Conservation (phyloP, 2,329 filamentous ascomycete genomes). For the Plectosphaerella cucumerina region DNA sequence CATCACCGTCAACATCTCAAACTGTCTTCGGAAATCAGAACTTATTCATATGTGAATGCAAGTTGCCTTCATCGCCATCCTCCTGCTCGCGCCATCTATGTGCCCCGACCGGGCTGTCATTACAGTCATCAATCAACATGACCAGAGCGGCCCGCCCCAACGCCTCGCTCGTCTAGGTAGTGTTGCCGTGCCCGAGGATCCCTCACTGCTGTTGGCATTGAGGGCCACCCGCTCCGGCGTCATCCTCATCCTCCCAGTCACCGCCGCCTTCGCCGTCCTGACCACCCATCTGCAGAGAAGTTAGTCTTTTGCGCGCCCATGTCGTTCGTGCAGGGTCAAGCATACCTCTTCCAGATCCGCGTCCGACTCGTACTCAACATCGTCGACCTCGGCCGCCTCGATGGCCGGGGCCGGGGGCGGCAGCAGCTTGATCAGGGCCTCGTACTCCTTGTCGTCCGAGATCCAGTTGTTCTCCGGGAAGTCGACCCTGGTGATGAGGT, state of each 20-base stretch:
- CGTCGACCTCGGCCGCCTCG: constrained; percentile 72
- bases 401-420: constrained; percentile 61
- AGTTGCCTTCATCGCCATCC: background rate
- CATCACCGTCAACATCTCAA: background rate
- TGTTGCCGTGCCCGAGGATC: background rate
- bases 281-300: constrained; percentile 58
- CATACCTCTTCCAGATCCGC: constrained; percentile 73
- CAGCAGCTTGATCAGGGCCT: constrained; percentile 69
- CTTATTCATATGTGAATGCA: background rate
- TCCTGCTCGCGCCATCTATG: constrained; percentile 12
- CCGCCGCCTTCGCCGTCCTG: constrained; percentile 61
- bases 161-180: constrained; percentile 9
- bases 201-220: constrained; percentile 71
- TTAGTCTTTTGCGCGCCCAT: constrained; percentile 17
- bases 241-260: constrained; percentile 71
- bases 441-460: constrained; percentile 64
- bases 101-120: constrained; percentile 7
- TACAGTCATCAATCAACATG: constrained; percentile 12
- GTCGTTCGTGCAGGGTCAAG: constrained; percentile 5
- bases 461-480: constrained; percentile 90
- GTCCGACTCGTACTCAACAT: constrained; percentile 81
- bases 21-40: background rate
- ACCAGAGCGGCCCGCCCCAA: constrained; percentile 6
- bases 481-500: constrained; percentile 77
- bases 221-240: constrained; percentile 59